Conservation (phyloP, 257 asterid species). For the Nemophila menziesii region DNA sequence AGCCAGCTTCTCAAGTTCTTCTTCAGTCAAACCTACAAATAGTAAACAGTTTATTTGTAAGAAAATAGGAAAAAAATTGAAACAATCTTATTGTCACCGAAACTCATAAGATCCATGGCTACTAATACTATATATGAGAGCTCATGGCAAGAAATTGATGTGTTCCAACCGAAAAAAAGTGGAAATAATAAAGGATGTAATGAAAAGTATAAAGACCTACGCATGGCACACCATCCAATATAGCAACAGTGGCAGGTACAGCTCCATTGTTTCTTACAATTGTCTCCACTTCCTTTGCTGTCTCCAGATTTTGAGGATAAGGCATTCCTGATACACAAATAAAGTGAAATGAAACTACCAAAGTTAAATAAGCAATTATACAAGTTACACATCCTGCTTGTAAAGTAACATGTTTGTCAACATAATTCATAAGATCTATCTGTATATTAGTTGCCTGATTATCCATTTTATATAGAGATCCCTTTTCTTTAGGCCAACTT, state of each 20-base stretch:
- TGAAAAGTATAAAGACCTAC: constrained; percentile 35
- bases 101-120: neutral
- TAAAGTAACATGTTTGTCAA: no score
- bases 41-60: neutral
- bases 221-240: constrained; percentile 74
- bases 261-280: constrained; percentile 73
- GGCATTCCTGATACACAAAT: constrained; percentile 63
- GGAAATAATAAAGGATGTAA: constrained; percentile 6
- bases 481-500: no score
- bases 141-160: neutral
- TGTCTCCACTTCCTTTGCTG: constrained; percentile 76
- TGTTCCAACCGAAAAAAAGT: neutral
- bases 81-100: neutral
- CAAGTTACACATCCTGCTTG: no score
- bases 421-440: no score
- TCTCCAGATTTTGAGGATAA: constrained; percentile 79
- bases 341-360: neutral
- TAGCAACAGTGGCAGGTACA: constrained; percentile 83
- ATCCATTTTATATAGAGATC: no score
- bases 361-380: neutral
- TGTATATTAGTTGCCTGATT: no score
- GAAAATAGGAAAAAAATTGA: neutral
- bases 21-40: constrained; percentile 55
- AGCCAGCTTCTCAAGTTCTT: constrained; percentile 74
- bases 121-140: neutral